Evolutionary conservation across 2,329 filamentous ascomycete genomes (phyloP).

Genomic region (Colletotrichum sidae): DNA sequence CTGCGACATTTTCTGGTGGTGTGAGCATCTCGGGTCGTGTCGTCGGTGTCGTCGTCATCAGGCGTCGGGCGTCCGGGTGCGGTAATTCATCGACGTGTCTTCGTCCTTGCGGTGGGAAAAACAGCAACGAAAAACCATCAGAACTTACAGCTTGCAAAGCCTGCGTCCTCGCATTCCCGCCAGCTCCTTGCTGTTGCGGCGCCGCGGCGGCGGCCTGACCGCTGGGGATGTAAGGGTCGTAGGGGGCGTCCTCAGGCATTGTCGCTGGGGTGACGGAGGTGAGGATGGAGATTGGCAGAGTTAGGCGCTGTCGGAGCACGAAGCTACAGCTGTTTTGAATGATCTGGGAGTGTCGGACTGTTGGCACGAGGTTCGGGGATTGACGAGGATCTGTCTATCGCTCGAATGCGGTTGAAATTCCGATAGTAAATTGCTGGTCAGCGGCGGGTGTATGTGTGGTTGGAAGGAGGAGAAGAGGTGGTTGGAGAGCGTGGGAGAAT

Average conservation of each 20-base stretch:
- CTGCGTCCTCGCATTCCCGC: constrained; percentile 64
- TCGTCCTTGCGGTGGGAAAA: constrained; percentile 4
- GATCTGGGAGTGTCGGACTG: neutral
- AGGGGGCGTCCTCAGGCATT: constrained; percentile 74
- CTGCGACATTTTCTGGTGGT: constrained; percentile 25
- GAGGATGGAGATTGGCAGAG: neutral
- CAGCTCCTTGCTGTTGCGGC: constrained; percentile 54
- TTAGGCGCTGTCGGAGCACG: constrained; percentile 18
- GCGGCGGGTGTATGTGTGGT: constrained; percentile 25
- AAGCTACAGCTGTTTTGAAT: constrained; percentile 13
- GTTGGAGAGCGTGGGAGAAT: constrained; percentile 35
- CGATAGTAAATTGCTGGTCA: constrained; percentile 20
- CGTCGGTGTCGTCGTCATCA: constrained; percentile 34
- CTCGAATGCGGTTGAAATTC: constrained; percentile 16
- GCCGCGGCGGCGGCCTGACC: constrained; percentile 63
- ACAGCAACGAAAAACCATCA: constrained; percentile 37
- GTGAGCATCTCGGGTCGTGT: constrained; percentile 24
- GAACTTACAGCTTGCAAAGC: constrained; percentile 87
- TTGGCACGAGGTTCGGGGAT: constrained; percentile 19
- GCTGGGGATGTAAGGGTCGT: constrained; percentile 90
- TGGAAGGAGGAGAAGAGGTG: constrained; percentile 36
- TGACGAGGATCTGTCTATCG: constrained; percentile 13
- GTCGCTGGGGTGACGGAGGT: constrained; percentile 42
- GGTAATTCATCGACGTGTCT: constrained; percentile 18
- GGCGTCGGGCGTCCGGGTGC: constrained; percentile 22